Evolutionary conservation across 2,329 filamentous ascomycete genomes (phyloP).

Genomic region (Trichophyton rubrum): DNA sequence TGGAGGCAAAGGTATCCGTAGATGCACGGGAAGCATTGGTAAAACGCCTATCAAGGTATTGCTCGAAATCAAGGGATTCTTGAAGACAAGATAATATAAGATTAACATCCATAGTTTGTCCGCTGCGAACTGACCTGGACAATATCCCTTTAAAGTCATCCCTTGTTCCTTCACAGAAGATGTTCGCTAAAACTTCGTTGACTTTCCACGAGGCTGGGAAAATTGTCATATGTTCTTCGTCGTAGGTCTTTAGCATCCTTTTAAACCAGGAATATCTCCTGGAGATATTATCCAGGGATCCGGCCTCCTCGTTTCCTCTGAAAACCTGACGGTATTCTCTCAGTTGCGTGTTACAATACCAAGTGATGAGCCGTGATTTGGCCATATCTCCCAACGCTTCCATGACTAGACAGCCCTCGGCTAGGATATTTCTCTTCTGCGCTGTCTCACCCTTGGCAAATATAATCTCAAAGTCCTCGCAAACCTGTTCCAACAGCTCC

Average conservation of each 20-base stretch:
- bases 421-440: constrained; percentile 55
- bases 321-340: constrained; percentile 94
- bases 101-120: constrained; percentile 76
- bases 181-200: constrained; percentile 75
- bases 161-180: constrained; percentile 88
- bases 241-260: constrained; percentile 87
- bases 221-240: constrained; percentile 78
- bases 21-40: constrained; percentile 58
- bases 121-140: constrained; percentile 72
- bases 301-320: constrained; percentile 89
- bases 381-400: constrained; percentile 87
- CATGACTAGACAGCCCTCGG: constrained; percentile 85
- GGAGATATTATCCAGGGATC: constrained; percentile 90
- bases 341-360: constrained; percentile 96
- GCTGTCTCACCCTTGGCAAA: constrained; percentile 80
- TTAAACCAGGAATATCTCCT: constrained; percentile 93
- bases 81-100: constrained; percentile 78
- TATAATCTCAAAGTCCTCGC: constrained; percentile 92
- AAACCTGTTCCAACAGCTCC: constrained; percentile 91
- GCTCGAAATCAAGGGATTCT: constrained; percentile 94
- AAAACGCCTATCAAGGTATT: constrained; percentile 75
- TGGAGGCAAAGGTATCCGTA: constrained; percentile 78
- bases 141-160: constrained; percentile 93
- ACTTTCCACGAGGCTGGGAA: constrained; percentile 85
- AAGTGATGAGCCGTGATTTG: constrained; percentile 67